Percentiles rank a stretch among this genome's conserved stretches.
These are phyloP conservation scores for Candida xyloterini DNA, from an alignment of 805 yeast species.

Conservation along the genomic window DNA sequence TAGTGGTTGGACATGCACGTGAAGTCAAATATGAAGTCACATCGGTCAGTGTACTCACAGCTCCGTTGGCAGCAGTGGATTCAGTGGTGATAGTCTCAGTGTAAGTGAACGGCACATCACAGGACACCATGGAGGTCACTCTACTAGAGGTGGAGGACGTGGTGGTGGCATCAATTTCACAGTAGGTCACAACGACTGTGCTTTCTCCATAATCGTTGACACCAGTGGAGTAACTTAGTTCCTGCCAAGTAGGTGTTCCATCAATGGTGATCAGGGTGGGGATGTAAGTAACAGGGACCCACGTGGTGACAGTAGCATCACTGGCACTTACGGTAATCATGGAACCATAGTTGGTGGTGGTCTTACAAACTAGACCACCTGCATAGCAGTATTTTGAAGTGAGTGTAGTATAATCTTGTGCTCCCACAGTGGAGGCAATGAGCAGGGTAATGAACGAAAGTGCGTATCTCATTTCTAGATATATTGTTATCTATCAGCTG, in stretches of 20 bases:
- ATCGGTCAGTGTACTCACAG: conserved; percentile 3
- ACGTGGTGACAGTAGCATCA: conserved; percentile 11
- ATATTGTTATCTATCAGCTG: conserved; percentile 4
- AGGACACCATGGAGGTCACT: conserved; percentile 16
- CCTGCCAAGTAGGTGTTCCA: conserved; percentile 21
- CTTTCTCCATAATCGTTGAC: conserved; percentile 20
- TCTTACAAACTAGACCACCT: conserved; percentile 19
- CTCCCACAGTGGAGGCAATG: conserved; percentile 5
- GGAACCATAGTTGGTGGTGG: conserved; percentile 18
- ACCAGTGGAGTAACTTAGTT: conserved; percentile 17
- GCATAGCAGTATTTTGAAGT: conserved; percentile 17
- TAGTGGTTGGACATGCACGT: conserved; percentile 8
- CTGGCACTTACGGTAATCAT: conserved; percentile 13
- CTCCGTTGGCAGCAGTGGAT: conserved; percentile 10
- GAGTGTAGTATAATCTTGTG: conserved; percentile 19
- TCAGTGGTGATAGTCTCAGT: conserved; percentile 9
- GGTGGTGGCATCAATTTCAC: conserved; percentile 21
- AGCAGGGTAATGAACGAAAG: conserved; percentile 3
- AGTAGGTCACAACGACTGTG: conserved; percentile 23
- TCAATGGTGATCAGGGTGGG: conserved; percentile 20
- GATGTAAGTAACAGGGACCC: conserved; percentile 12
- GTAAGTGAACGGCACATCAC: conserved; percentile 19
- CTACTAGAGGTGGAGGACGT: conserved; percentile 9
- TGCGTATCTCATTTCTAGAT: conserved; percentile 1
- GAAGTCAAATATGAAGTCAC: conserved; percentile 6